Conservation (phyloP, 2,329 filamentous ascomycete species). For the Hypomyces rosellus region DNA sequence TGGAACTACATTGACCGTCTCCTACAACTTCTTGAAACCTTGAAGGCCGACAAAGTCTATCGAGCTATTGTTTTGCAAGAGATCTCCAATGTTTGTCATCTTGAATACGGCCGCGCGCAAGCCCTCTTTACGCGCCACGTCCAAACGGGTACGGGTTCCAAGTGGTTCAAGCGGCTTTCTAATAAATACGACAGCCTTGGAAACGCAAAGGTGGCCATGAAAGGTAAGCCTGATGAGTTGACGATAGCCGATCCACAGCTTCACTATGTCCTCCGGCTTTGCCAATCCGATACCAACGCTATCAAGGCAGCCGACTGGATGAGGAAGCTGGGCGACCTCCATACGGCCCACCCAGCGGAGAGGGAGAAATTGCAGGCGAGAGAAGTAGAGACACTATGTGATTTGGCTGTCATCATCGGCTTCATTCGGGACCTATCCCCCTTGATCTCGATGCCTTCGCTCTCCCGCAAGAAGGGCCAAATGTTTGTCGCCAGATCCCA, state of each 20-base stretch:
- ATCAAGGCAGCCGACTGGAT: slow-evolving; percentile 33
- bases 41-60: slow-evolving; percentile 23
- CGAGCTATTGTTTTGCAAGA: slow-evolving; percentile 37
- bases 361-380: slow-evolving; percentile 27
- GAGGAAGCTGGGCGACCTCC: slow-evolving; percentile 32
- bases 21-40: slow-evolving; percentile 26
- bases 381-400: slow-evolving; percentile 29
- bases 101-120: slow-evolving; percentile 36
- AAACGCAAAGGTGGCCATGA: slow-evolving; percentile 33
- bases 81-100: slow-evolving; percentile 37
- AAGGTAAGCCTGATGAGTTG: slow-evolving; percentile 34
- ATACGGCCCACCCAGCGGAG: slow-evolving; percentile 26
- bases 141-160: slow-evolving; percentile 27
- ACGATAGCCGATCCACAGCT: slow-evolving; percentile 33
- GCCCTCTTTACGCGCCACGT: slow-evolving; percentile 35
- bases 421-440: slow-evolving; percentile 35
- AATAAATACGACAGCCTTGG: slow-evolving; percentile 28
- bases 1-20: slow-evolving; percentile 37
- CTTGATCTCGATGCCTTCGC: slow-evolving; percentile 28
- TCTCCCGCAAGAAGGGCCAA: slow-evolving; percentile 34
- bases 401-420: slow-evolving; percentile 30
- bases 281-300: slow-evolving; percentile 30
- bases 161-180: slow-evolving; percentile 37
- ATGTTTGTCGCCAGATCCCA: slow-evolving; percentile 27
- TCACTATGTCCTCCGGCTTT: slow-evolving; percentile 39